Evolutionary conservation across 257 asterid species (phyloP), one percentile per base, ranked within the genome.

Genomic region (Capsicum rhomboideum): DNA sequence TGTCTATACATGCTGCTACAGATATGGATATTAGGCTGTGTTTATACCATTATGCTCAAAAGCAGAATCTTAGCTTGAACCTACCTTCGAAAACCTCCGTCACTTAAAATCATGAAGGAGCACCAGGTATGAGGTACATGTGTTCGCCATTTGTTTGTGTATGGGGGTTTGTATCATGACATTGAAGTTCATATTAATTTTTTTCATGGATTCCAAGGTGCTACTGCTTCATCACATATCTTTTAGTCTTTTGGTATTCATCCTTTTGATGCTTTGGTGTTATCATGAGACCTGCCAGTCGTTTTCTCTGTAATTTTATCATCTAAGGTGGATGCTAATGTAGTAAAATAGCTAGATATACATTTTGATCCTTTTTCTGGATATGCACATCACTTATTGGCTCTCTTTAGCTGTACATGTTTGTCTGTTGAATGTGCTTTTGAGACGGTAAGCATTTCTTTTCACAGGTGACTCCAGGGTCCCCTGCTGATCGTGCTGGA

Each of bases 401-500:
- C 37, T 37, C 12, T 21, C 10, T 46, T 52, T 21, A 75, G 40
- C 16, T 20, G 10, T 75, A n/a, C 23, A 46, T 64, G 40, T 28
- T 64, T 11, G 10, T 64, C 71, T 18, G 4, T 26, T 64, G 44
- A 42, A 69, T 80, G 34, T 54, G 31, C 16, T 61, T 23, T 61
- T 61, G 42, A 54, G 53, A 54, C 58, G 4, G 29, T 31, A 55
- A 81, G 26, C 8, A 40, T 14, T 82, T 13, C 1, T 37, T 23
- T 84, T 79, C 53, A 66, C 90, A 95, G 98, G 97, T 95, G 40
- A 90, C 93, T 23, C 97, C 97, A 50, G 99, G 94, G 40, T 95
- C 99, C 56, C 98, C 99, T 29, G 97, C 95, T 83, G 97, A 91
- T 84, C 94, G 86, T 86, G 97, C 98, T 86, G 98, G 98, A 82